Evolutionary conservation across 805 yeast genomes (phyloP), one percentile per base, ranked within the genome.

Genomic region (Starmerella cellae): DNA sequence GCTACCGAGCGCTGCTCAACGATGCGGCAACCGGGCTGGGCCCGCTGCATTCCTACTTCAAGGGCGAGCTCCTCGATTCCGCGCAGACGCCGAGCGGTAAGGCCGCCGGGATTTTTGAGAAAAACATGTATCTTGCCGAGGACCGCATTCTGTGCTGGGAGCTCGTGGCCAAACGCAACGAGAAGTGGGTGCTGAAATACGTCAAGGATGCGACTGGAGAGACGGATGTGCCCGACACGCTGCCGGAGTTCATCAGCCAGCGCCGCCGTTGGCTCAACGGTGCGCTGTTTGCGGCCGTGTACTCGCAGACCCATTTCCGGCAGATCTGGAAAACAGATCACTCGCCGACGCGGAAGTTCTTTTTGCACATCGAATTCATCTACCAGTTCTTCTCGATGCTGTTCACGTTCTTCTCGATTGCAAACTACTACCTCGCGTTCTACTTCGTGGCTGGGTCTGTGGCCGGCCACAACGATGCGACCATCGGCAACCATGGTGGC

Each of bases 181-280:
- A 82, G 32, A 78, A 77, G 58, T 88, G 96, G 93, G 81, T 88
- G 14, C 68, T 88, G 54, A 82, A 85, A 55, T 88, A 85, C 59
- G 96, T 88, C 42, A 81, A 82, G 54, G 84, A 77, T 54, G 96
- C 96, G 14, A 79, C 78, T 39, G 97, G 95, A 53, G 96, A 87
- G 60, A 88, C 97, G 1, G 97, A 88, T 72, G 95, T 85, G 39
- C 97, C 97, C 6, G 96, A 87, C 56, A 68, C 71, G n/a, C 70
- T 87, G 35, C 80, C 95, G n/a, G 97, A 91, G 58, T 84, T 91
- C 57, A 82, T 88, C 41, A 74, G 91, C 43, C 98, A 88, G 66
- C 79, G 98, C 66, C 79, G 98, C 67, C 77, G 98, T 68, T 88
- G 98, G 98, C 71, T 88, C 47, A 88, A 88, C 61, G 99, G 99